These are phyloP conservation scores for Coemansia sp. DNA, from an alignment of 371 early-diverging fungal species.

Conservation along the genomic window DNA sequence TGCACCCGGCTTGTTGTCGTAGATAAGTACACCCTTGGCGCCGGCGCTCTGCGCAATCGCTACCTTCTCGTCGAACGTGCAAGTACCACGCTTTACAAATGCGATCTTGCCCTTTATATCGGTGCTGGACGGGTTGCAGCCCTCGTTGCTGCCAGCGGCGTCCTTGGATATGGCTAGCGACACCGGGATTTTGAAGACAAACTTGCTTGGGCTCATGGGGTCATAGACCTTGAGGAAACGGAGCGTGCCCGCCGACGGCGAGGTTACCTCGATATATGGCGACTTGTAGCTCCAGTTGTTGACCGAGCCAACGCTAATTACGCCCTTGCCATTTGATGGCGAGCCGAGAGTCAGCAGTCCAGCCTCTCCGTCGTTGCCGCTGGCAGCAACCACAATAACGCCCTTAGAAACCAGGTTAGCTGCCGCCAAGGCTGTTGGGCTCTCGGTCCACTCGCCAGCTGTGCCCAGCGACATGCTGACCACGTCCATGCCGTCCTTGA, in stretches of 20 bases:
- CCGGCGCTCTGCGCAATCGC: too few species aligned
- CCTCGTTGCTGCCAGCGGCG: constrained; percentile 20
- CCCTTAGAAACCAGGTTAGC: constrained; percentile 50
- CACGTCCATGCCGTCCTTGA: constrained; percentile 64
- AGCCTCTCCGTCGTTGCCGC: constrained; percentile 68
- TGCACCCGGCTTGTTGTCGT: constrained; percentile 9
- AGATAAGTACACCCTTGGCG: constrained; percentile 52
- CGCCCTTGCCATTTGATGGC: constrained; percentile 61
- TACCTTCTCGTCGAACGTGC: constrained; percentile 33
- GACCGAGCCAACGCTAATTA: constrained; percentile 68
- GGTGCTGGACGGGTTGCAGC: constrained; percentile 47
- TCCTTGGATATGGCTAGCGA: too few species aligned
- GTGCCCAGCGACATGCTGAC: constrained; percentile 76
- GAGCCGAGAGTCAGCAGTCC: constrained; percentile 59
- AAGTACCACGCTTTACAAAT: too few species aligned
- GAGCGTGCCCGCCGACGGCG: neutral
- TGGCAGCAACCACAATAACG: constrained; percentile 60
- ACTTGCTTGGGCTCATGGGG: too few species aligned
- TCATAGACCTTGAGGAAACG: neutral
- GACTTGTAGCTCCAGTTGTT: constrained; percentile 49
- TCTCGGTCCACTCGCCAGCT: constrained; percentile 37
- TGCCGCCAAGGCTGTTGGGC: constrained; percentile 53
- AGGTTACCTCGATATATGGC: neutral
- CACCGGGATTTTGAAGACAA: too few species aligned
- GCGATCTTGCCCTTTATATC: constrained; percentile 23